phyloP scores from a whole-genome alignment of 768 basidiomycete species.

The Tulasnella sp. region DNA sequence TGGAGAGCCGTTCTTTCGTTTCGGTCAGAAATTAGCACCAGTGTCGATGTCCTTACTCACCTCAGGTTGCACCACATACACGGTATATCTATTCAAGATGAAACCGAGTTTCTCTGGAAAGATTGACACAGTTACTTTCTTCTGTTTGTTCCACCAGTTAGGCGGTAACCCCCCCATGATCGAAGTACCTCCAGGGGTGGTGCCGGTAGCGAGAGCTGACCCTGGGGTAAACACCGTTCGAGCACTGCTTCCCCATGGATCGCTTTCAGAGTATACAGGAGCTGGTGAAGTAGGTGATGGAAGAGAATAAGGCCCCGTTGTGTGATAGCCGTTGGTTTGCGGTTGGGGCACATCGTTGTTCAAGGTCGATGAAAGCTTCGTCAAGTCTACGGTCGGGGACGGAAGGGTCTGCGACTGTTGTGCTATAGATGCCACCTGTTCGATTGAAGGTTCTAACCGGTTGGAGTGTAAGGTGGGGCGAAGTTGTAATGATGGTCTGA shows the following conservation, averaged over 20 bases:
- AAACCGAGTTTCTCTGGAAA: conserved; percentile 79
- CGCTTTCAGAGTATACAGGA: conserved; percentile 47
- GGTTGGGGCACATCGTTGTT: conserved; percentile 27
- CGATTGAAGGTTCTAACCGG: conserved; percentile 57
- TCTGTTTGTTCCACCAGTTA: conserved; percentile 83
- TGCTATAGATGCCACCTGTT: conserved; percentile 65
- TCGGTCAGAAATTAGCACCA: conserved; percentile 5
- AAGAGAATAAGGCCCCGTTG: conserved; percentile 20
- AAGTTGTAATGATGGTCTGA: background rate
- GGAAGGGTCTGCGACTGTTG: conserved; percentile 61
- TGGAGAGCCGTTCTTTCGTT: conserved; percentile 44
- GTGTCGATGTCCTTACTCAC: conserved; percentile 35
- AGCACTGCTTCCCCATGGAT: conserved; percentile 36
- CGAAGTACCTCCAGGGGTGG: conserved; percentile 30
- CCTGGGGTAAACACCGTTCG: conserved; percentile 17
- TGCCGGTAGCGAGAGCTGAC: background rate
- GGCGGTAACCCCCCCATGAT: conserved; percentile 53
- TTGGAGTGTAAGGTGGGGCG: background rate
- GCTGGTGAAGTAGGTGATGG: conserved; percentile 31
- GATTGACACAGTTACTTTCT: conserved; percentile 54
- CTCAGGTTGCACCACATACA: conserved; percentile 70
- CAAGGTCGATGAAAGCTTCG: conserved; percentile 37
- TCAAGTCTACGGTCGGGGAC: conserved; percentile 55
- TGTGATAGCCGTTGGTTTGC: conserved; percentile 36
- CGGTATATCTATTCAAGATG: conserved; percentile 73